Evolutionary conservation across 345 rosid genomes (phyloP).

Genomic region (Acer yangbiense): DNA sequence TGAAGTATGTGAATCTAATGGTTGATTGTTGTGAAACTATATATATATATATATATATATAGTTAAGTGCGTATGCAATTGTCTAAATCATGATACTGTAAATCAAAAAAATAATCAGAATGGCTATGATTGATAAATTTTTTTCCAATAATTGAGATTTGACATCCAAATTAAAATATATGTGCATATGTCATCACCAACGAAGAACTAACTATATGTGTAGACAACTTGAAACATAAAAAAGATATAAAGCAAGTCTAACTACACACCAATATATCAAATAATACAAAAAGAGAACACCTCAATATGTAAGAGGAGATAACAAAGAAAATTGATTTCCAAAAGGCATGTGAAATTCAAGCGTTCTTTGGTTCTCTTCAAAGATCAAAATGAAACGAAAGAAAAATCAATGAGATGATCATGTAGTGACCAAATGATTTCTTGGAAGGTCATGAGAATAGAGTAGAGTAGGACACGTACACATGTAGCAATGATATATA

Average conservation of each 20-base stretch:
- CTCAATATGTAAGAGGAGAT: not conserved
- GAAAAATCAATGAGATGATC: not conserved
- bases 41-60: no score
- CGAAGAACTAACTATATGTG: no score
- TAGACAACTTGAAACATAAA: no score
- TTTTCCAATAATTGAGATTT: not conserved
- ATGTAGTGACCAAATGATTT: not conserved
- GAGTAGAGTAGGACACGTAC: no score
- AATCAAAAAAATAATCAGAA: no score
- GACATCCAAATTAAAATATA: not conserved
- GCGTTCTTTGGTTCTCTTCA: slow-evolving; percentile 15
- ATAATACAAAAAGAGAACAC: not conserved
- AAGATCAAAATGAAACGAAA: slow-evolving; percentile 12
- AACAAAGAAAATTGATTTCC: not conserved
- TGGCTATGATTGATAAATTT: no score
- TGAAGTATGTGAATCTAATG: no score
- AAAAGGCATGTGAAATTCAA: not conserved
- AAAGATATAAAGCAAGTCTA: not conserved
- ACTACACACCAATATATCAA: not conserved
- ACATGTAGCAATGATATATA: not conserved
- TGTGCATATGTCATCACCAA: not conserved
- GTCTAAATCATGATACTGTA: no score
- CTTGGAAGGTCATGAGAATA: not conserved
- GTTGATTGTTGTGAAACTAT: no score
- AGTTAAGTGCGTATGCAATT: no score